Conservation (phyloP, 2,329 filamentous ascomycete genomes). For the Ceratocystis cubensis region DNA sequence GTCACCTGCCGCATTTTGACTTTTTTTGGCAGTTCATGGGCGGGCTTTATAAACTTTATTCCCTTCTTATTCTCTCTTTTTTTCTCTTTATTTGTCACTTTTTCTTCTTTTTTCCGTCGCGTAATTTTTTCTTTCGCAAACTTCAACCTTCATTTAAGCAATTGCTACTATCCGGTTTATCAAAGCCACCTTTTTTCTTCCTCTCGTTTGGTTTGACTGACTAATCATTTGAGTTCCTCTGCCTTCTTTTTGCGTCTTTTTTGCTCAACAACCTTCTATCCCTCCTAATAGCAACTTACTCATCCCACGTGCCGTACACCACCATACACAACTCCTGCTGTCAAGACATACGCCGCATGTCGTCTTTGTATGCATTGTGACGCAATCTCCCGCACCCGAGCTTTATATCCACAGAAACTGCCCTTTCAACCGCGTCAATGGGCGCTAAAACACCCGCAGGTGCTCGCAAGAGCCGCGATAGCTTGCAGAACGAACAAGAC, state of each 20-base stretch:
- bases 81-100: background rate
- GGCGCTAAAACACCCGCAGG: background rate
- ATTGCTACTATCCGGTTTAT: background rate
- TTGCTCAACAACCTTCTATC: background rate
- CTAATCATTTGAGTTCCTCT: background rate
- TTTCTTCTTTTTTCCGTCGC: background rate
- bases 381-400: background rate
- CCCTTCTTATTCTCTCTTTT: background rate
- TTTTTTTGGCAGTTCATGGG: background rate
- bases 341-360: background rate
- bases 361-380: background rate
- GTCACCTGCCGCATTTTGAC: constrained; percentile 14
- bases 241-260: background rate
- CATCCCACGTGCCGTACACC: background rate
- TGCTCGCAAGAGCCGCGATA: background rate
- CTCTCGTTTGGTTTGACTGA: background rate
- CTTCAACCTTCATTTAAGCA: background rate
- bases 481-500: background rate
- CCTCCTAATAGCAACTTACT: background rate
- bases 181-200: background rate
- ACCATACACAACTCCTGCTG: background rate
- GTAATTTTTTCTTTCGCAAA: background rate
- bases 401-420: constrained; percentile 9
- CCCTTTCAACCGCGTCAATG: background rate
- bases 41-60: constrained; percentile 5